A percentile compares a stretch with the other conserved stretches of the same genome.
These are phyloP conservation scores for Ogataea methanolica DNA, from an alignment of 805 yeast genomes.

Conservation along the genomic window DNA sequence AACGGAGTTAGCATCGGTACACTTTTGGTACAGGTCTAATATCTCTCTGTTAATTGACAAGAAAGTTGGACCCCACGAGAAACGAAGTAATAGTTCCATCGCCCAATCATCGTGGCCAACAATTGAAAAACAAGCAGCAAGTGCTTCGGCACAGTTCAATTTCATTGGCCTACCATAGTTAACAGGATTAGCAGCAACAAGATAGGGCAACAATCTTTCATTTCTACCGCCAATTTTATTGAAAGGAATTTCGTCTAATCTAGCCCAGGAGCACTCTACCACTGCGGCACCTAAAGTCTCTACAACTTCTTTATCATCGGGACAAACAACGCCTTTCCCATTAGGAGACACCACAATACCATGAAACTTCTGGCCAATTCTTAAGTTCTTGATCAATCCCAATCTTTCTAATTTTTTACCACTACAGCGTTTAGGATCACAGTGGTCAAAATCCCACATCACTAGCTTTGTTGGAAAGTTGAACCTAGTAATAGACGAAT, in stretches of 20 bases:
- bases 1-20: slow-evolving; percentile 78
- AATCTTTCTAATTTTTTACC: slow-evolving; percentile 90
- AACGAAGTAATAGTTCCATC: slow-evolving; percentile 62
- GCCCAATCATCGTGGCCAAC: slow-evolving; percentile 94
- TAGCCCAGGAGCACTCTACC: slow-evolving; percentile 98
- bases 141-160: slow-evolving; percentile 92
- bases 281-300: slow-evolving; percentile 90
- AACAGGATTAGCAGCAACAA: slow-evolving; percentile 95
- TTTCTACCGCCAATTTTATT: slow-evolving; percentile 84
- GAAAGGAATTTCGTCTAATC: slow-evolving; percentile 96
- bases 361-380: slow-evolving; percentile 90
- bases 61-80: slow-evolving; percentile 93
- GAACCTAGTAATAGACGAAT: slow-evolving; percentile 13
- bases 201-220: slow-evolving; percentile 83
- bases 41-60: slow-evolving; percentile 77
- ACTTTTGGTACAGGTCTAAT: slow-evolving; percentile 64
- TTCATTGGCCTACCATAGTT: slow-evolving; percentile 97
- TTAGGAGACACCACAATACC: slow-evolving; percentile 93
- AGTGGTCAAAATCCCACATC: slow-evolving; percentile 99
- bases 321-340: slow-evolving; percentile 86
- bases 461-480: slow-evolving; percentile 82
- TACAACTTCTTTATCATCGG: slow-evolving; percentile 73
- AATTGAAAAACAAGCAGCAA: slow-evolving; percentile 95
- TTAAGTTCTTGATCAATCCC: slow-evolving; percentile 71
- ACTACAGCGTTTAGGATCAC: slow-evolving; percentile 96